Percentiles rank a stretch among this genome's conserved stretches.
phyloP scores from a whole-genome alignment of 805 yeast species.

The Limtongozyma cylindracea region DNA sequence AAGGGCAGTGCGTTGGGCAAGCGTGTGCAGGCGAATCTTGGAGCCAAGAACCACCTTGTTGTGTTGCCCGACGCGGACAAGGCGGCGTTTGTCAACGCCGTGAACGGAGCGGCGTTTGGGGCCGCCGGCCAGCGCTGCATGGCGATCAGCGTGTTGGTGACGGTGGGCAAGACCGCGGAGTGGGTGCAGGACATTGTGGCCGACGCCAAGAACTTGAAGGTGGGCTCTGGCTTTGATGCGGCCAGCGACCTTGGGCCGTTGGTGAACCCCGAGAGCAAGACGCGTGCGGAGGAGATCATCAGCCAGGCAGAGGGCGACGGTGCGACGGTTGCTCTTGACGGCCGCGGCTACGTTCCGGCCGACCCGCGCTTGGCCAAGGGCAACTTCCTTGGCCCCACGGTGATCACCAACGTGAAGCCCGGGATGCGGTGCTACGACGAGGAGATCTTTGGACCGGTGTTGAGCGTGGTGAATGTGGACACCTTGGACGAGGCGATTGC shows the following conservation, averaged over 20 bases:
- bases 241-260: conserved; percentile 51
- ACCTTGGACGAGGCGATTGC: conserved; percentile 45
- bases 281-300: conserved; percentile 29
- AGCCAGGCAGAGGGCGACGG: conserved; percentile 30
- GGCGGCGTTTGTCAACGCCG: conserved; percentile 32
- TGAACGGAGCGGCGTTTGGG: conserved; percentile 58
- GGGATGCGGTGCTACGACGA: conserved; percentile 53
- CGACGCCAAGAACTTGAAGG: conserved; percentile 28
- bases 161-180: conserved; percentile 39
- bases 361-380: conserved; percentile 19
- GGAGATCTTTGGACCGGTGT: conserved; percentile 60
- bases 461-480: conserved; percentile 32
- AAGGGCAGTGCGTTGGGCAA: conserved; percentile 44
- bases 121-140: conserved; percentile 75
- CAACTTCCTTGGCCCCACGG: conserved; percentile 51
- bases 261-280: conserved; percentile 30
- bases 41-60: conserved; percentile 59
- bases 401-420: conserved; percentile 31
- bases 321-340: conserved; percentile 37
- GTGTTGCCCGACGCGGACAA: conserved; percentile 53
- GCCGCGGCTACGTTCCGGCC: conserved; percentile 19
- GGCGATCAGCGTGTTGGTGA: conserved; percentile 51
- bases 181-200: conserved; percentile 37
- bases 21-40: conserved; percentile 55
- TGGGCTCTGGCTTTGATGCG: conserved; percentile 40